These are phyloP conservation scores for Nicotiana undulata DNA, from an alignment of 257 asterid genomes.

Conservation along the genomic window DNA sequence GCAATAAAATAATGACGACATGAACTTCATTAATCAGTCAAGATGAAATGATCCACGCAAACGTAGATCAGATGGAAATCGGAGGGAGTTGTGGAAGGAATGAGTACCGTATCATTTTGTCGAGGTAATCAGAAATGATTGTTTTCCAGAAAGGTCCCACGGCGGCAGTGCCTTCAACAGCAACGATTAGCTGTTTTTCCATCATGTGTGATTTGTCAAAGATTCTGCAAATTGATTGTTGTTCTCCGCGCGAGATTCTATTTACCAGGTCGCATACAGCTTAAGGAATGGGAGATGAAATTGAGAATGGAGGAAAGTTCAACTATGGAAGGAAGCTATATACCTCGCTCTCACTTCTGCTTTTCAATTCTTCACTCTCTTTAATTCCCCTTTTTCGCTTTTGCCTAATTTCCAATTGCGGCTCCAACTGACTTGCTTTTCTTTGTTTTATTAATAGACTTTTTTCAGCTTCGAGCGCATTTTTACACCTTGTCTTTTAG, in stretches of 20 bases:
- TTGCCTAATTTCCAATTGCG: neutral
- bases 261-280: neutral
- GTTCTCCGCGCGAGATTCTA: neutral
- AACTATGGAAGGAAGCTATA: neutral
- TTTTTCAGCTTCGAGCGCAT: neutral
- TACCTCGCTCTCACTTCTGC: neutral
- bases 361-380: neutral
- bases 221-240: neutral
- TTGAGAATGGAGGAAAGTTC: neutral
- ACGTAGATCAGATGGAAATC: constrained; percentile 4
- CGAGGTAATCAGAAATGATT: constrained; percentile 71
- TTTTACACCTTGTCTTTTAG: neutral
- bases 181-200: constrained; percentile 64
- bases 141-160: constrained; percentile 73
- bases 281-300: neutral
- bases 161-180: constrained; percentile 92
- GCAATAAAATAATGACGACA: neutral
- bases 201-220: constrained; percentile 10
- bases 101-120: constrained; percentile 61
- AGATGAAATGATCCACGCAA: neutral
- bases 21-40: neutral
- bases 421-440: neutral
- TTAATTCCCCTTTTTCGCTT: neutral
- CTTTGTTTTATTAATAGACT: neutral
- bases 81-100: neutral